These are phyloP conservation scores for Phytopythium boreale DNA, from an alignment of 352 stramenopile species.

Conservation along the genomic window DNA sequence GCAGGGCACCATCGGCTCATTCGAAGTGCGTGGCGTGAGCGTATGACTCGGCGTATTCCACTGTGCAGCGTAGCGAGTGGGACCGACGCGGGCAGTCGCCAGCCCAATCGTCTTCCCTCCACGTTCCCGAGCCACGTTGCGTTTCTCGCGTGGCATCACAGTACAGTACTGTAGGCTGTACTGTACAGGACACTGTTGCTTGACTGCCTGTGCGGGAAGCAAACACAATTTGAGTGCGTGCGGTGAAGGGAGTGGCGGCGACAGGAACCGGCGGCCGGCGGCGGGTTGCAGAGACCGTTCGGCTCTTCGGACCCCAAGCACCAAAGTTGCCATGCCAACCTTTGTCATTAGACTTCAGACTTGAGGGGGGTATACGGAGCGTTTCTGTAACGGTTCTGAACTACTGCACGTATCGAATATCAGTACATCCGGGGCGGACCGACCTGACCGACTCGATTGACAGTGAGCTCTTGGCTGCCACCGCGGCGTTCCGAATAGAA, in stretches of 20 bases:
- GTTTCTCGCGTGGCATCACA: too few relatives aligned
- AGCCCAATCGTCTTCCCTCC: neutral
- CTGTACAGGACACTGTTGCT: too few relatives aligned
- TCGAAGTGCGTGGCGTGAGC: neutral
- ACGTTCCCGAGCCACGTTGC: neutral
- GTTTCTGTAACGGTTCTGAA: neutral
- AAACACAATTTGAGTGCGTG: neutral
- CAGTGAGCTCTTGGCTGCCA: too few relatives aligned
- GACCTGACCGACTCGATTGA: too few relatives aligned
- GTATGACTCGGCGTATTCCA: neutral
- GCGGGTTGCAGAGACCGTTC: neutral
- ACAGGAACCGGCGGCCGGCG: neutral
- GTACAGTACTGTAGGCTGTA: too few relatives aligned
- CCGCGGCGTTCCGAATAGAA: too few relatives aligned
- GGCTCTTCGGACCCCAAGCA: neutral
- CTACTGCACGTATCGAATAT: neutral
- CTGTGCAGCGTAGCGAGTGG: neutral
- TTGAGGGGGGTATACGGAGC: neutral
- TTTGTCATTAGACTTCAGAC: constrained; percentile 4
- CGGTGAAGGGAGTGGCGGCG: too few relatives aligned
- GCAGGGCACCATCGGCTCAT: too few relatives aligned
- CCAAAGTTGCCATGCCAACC: neutral
- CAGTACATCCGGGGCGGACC: neutral
- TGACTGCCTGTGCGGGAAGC: neutral
- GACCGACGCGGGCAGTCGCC: neutral